Base-by-base conservation (phyloP, 306 rosid genomes). In the Vicia sativa region DNA sequence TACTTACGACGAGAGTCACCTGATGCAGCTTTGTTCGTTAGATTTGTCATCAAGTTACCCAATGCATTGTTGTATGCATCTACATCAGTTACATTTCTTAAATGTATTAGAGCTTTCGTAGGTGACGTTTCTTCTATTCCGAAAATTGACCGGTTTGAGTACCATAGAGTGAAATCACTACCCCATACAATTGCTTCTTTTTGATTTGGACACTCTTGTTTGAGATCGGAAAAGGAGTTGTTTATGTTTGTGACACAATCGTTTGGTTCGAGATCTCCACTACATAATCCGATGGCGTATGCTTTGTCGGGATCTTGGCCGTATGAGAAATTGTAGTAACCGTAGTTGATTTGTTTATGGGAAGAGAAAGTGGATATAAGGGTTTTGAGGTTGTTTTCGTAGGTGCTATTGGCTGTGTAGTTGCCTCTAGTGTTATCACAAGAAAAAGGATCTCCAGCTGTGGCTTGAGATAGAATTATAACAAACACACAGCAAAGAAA, bases 141-240 rank as follows among this genome's bases (percentile, higher is more conserved):
- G 7, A 52, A 43, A 23, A 63, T 39, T 3, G 71, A 64, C 23
- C 38, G 42, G 58, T 61, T 16, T 0, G 76, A 69, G 61, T 76
- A 76, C 35, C 71, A 74, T 0, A 86, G n/a, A 64, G n/a, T 76
- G 41, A 81, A 83, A 0, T 5, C 0, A 0, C 45, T 68, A 28
- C 8, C 7, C 78, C 84, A 62, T 4, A 37, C 42, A 2, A 86
- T 54, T 18, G 88, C 86, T 42, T 74, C 85, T 35, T 76, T 86
- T 62, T 74, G 85, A 45, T 67, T 23, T 4, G 83, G 78, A 56
- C 88, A 86, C 1, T 0, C 8, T 18, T n/a, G 0, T 5, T 25
- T 23, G 61, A 84, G 76, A 9, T 3, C 8, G 1, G 4, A 1
- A 1, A 2, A 29, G 2, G 84, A 59, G 15, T 57, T 19, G 6